phyloP scores from a whole-genome alignment of 2,329 filamentous ascomycete species.

The Rhynchosporium graminicola region DNA sequence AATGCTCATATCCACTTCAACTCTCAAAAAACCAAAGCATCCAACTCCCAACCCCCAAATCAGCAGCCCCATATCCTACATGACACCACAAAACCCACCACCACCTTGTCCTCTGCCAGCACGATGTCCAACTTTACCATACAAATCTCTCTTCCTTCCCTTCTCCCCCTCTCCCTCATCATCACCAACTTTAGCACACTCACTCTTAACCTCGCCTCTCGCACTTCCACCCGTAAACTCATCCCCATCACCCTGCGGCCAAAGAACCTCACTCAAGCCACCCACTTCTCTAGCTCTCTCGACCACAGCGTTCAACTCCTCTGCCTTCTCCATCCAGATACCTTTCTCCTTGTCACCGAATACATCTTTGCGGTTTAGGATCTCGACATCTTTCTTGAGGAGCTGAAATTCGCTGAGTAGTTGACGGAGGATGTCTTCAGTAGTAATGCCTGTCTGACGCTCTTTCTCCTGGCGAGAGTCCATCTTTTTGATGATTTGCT shows the following conservation, averaged over 20 bases:
- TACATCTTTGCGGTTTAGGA: neutral
- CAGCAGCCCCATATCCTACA: constrained; percentile 18
- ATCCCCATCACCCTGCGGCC: constrained; percentile 25
- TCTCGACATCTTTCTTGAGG: neutral
- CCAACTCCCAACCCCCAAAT: neutral
- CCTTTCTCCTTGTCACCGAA: neutral
- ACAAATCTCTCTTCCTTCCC: constrained; percentile 8
- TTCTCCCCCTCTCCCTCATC: constrained; percentile 2
- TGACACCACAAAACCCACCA: constrained; percentile 25
- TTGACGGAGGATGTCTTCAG: too few relatives aligned
- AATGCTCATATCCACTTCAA: neutral
- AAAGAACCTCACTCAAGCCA: constrained; percentile 18
- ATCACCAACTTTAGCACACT: neutral
- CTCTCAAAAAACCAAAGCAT: neutral
- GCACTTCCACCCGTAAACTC: neutral
- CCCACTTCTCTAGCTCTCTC: constrained; percentile 13
- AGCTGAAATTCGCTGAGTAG: too few relatives aligned
- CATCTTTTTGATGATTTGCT: neutral
- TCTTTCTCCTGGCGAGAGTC: too few relatives aligned
- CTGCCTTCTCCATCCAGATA: neutral
- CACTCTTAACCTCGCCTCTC: neutral
- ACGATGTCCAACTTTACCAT: constrained; percentile 12
- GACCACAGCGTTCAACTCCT: neutral
- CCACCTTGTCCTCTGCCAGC: constrained; percentile 20
- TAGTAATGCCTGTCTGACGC: too few relatives aligned